Evolutionary conservation across 768 basidiomycete genomes (phyloP), one percentile per base, ranked within the genome.

Genomic region (Boletus reticulatus): DNA sequence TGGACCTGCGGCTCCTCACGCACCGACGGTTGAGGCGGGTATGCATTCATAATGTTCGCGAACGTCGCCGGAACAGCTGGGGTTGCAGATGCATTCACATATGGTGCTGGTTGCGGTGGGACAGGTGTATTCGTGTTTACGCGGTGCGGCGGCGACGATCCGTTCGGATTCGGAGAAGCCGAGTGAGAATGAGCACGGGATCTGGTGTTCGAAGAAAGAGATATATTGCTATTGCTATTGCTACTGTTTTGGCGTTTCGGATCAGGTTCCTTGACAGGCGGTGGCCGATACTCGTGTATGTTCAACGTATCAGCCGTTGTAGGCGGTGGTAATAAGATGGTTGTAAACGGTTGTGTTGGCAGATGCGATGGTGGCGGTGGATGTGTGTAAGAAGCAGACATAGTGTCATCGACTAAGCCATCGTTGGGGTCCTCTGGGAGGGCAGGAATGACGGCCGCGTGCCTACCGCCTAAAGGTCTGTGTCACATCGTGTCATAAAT

Each of bases 391-490:
- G 60, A 57, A 27, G 51, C 22, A 12, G 52, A 37, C 42, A 53
- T 52, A 20, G 56, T 53, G n/a, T 70, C 69, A 20, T 71, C 65
- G 48, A 58, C 46, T 22, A 59, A 59, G 9, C 64, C 62, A 27
- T 67, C 68, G 13, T 53, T 58, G 37, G 62, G 58, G 52, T 89
- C 88, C 65, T 91, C 89, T 9, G 88, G 87, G 7, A 90, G 75
- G 0, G 89, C 89, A 44, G 89, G 89, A 48, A 87, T 87, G 51
- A 92, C 89, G 57, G 88, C 84, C 37, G 89, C 90, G 62, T 92
- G 90, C 38, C 90, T 78, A 62, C 90, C 89, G 52, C 90, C 89
- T 53, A 91, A 78, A 43, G 83, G 86, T 61, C 88, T 90, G 67
- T 64, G 63, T 67, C 48, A 67, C 44, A 71, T 72, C 58, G 55